phyloP scores from a whole-genome alignment of 1,284 basidiomycete genomes.

The Apiotrichum veenhuisii region DNA sequence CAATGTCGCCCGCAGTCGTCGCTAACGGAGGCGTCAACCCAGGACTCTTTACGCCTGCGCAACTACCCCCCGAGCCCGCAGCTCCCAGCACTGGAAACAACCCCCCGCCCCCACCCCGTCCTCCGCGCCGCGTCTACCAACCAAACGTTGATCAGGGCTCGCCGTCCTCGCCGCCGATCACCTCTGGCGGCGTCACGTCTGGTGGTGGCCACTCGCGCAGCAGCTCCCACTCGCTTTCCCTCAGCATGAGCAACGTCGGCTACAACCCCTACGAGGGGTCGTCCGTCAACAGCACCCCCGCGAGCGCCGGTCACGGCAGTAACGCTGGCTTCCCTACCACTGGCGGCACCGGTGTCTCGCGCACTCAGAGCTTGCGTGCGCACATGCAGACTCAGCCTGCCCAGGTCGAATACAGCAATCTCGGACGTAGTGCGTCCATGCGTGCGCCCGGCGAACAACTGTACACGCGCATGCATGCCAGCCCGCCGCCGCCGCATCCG shows the following conservation, averaged over 20 bases:
- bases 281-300: conserved; percentile 13
- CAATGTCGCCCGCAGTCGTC: background rate
- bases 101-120: conserved; percentile 36
- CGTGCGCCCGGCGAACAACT: conserved; percentile 36
- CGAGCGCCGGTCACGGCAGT: conserved; percentile 8
- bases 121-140: conserved; percentile 34
- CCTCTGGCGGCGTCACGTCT: no score
- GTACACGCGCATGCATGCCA: conserved; percentile 11
- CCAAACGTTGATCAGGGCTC: conserved; percentile 15
- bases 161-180: conserved; percentile 12
- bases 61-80: background rate
- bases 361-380: conserved; percentile 43
- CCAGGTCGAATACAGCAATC: conserved; percentile 22
- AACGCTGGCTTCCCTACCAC: conserved; percentile 3
- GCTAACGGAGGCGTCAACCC: conserved; percentile 16
- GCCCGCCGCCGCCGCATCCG: conserved; percentile 23
- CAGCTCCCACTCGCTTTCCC: conserved; percentile 37
- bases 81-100: conserved; percentile 8
- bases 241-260: conserved; percentile 28
- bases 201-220: conserved; percentile 32
- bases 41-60: conserved; percentile 18
- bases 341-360: conserved; percentile 29
- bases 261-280: conserved; percentile 8
- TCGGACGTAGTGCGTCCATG: conserved; percentile 41
- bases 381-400: conserved; percentile 27